Evolutionary conservation across 768 basidiomycete species (phyloP), one percentile per base, ranked within the genome.

Genomic region (Hypholoma fasciculare): DNA sequence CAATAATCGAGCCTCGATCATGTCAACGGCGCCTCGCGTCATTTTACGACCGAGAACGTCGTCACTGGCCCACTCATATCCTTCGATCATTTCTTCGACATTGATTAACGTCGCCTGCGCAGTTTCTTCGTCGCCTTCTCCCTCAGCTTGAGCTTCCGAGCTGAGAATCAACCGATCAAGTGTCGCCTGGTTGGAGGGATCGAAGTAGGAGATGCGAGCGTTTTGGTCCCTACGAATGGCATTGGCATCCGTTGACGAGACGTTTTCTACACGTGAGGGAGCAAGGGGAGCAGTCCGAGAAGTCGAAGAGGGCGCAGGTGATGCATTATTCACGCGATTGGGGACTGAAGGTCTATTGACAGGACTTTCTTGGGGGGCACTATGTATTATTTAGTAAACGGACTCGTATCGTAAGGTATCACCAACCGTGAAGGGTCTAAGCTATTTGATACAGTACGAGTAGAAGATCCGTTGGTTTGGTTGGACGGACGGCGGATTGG

Each of bases 31-130:
- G 11, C 89, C 89, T 65, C 82, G 80, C 16, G 80, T 78, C 53
- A 83, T 81, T 67, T 83, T 87, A 63, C 85, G 76, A 13, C 82
- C 84, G 44, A 89, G 77, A n/a, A 88, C 77, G 68, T 88, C 87
- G 55, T 89, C 90, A 60, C 87, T 89, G 4, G 92, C 88, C 95
- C 95, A 98, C 71, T 98, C 97, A 66, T 97, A 97, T 0, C 97
- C 96, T 66, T 99, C 97, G 23, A 99, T 80, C 94, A 99, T 96
- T 70, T 99, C 97, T 69, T 99, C 97, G 2, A 99, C 94, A 71
- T 87, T 97, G 5, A 89, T 78, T 74, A 99, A 81, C 3, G 92
- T 93, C 8, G 88, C 91, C 61, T 92, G 88, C 11, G 85, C 81
- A 56, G 82, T 86, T 64, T 92, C 91, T 53, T 89, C 89, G 56